Conservation (phyloP, 805 yeast genomes). For the Tetrapisispora namnaoensis region DNA sequence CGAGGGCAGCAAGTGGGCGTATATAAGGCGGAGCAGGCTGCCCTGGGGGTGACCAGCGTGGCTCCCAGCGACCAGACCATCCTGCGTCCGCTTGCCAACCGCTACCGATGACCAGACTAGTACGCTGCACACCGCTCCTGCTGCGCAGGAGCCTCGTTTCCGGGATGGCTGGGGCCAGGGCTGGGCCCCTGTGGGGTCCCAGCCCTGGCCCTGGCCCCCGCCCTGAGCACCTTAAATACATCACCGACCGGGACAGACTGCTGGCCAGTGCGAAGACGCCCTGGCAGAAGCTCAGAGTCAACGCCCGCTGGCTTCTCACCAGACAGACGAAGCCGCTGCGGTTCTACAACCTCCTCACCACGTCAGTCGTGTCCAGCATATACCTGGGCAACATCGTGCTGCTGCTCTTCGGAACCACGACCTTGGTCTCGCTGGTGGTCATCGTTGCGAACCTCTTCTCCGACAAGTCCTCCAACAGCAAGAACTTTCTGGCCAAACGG, state of each 20-base stretch:
- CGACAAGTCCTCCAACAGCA: slow-evolving; percentile 55
- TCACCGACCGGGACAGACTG: slow-evolving; percentile 19
- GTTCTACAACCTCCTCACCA: slow-evolving; percentile 62
- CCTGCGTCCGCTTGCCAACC: too few relatives aligned
- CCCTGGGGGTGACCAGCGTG: too few relatives aligned
- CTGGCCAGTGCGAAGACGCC: slow-evolving; percentile 36
- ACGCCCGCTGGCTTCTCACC: slow-evolving; percentile 66
- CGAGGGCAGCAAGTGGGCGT: too few relatives aligned
- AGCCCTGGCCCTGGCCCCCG: not conserved
- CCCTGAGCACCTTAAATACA: slow-evolving; percentile 11
- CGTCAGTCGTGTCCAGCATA: slow-evolving; percentile 87
- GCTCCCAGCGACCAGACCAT: too few relatives aligned
- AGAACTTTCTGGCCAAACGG: slow-evolving; percentile 54
- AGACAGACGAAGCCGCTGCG: slow-evolving; percentile 75
- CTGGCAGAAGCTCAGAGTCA: slow-evolving; percentile 35
- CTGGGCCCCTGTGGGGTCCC: too few relatives aligned
- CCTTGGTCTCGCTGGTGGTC: slow-evolving; percentile 55
- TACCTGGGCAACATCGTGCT: slow-evolving; percentile 77
- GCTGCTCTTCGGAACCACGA: slow-evolving; percentile 80
- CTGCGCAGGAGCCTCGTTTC: too few relatives aligned
- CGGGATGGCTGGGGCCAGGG: not conserved
- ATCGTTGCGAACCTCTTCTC: slow-evolving; percentile 54
- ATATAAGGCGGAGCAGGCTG: too few relatives aligned
- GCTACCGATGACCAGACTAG: too few relatives aligned
- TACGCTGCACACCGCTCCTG: too few relatives aligned